A percentile compares a stretch with the other conserved stretches of the same genome.
Conservation (phyloP, 139 green algal species). For the Coelastrella sp. region DNA sequence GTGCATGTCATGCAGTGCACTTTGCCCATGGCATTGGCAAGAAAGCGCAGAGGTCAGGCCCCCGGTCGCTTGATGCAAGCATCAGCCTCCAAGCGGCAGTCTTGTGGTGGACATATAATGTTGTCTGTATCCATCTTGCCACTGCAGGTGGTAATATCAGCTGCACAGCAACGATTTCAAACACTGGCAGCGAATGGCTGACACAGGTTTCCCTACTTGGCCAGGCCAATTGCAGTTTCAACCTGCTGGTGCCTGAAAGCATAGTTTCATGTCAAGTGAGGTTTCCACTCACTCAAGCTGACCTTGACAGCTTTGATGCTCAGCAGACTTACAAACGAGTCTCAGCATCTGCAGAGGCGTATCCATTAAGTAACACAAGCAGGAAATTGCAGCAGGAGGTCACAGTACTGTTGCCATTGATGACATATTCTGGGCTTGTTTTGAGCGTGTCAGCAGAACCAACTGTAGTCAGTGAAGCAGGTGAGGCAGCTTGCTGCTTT, state of each 20-base stretch:
- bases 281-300: neutral
- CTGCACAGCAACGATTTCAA: neutral
- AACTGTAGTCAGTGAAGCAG: neutral
- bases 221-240: neutral
- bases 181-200: constrained; percentile 16
- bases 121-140: neutral
- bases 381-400: neutral
- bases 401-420: neutral
- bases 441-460: neutral
- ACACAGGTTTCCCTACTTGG: neutral
- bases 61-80: neutral
- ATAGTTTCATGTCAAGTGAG: neutral
- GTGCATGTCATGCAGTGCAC: too few relatives aligned
- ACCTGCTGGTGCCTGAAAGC: neutral
- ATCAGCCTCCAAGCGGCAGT: neutral
- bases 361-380: constrained; percentile 5
- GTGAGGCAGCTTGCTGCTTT: neutral
- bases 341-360: neutral
- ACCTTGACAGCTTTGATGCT: constrained; percentile 20
- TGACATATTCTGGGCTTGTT: neutral
- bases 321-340: too few relatives aligned
- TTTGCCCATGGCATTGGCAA: too few relatives aligned
- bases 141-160: neutral
- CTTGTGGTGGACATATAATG: neutral
- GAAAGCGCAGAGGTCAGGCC: too few relatives aligned